Evolutionary conservation across 1,284 basidiomycete genomes (phyloP), one percentile per base, ranked within the genome.

Genomic region (Trametes polyzona): DNA sequence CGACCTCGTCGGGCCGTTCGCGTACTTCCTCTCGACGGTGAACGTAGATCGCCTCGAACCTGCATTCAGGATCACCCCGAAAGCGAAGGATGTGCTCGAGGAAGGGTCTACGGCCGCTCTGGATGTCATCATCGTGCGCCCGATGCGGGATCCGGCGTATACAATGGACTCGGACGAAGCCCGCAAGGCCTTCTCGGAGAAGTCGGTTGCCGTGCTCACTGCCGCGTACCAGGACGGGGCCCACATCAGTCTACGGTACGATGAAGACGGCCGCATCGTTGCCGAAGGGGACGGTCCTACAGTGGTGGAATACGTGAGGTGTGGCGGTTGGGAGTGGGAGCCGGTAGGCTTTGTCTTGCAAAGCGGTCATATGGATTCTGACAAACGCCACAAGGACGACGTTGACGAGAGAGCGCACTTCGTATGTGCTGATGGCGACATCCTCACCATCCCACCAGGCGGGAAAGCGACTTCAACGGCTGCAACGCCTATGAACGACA

Each of bases 1-100:
- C 24, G 77, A 80, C 40, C 59, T 90, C n/a, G 65, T 80, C 0
- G 95, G 94, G 0, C 93, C 93, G 1, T 97, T 96, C 68, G 76
- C 82, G 17, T 98, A 98, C 72, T 92, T 95, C 68, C 72, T 96
- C 19, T 86, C 88, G 6, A 89, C 90, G 0, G 79, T 92, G 49
- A 90, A 93, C 55, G 90, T 92, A 27, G 88, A 93, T 70, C 80
- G 95, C 14, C 78, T 98, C 54, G 95, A 98, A 71, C 84, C 90
- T 1, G 70, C 76, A 2, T 96, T 97, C 69, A 78, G 87, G 52
- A 90, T 95, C 43, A 78, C 86, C 0, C 92, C 93, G 10, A 77
- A 87, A 23, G 72, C 65, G 63, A 57, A 68, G 40, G 59, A 76
- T 53, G 32, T 69, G 52, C 62, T 77, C 58, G 65, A 69, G 27